Evolutionary conservation across 2,329 filamentous ascomycete species (phyloP).

Genomic region (Phialophora macrospora): DNA sequence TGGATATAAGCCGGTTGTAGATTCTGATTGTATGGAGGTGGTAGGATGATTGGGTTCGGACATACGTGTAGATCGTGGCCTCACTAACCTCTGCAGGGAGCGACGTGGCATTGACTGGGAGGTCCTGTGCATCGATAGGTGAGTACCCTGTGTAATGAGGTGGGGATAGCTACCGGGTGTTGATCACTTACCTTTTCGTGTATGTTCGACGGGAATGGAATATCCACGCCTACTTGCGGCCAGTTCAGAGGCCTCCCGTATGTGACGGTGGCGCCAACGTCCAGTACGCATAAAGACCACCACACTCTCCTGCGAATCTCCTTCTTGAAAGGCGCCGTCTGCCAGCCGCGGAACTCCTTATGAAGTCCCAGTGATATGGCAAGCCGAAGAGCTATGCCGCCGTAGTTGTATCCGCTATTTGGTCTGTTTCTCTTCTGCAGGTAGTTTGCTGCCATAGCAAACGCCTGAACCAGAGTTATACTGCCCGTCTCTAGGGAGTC

Average conservation of each 20-base stretch:
- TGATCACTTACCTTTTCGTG: slow-evolving; percentile 30
- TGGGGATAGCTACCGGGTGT: not conserved
- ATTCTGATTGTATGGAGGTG: slow-evolving; percentile 52
- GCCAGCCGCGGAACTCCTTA: slow-evolving; percentile 56
- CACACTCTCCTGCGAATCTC: slow-evolving; percentile 53
- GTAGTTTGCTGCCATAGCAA: slow-evolving; percentile 57
- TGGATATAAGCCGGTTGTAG: slow-evolving; percentile 53
- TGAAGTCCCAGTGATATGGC: slow-evolving; percentile 58
- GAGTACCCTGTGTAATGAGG: slow-evolving; percentile 2
- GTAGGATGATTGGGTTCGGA: slow-evolving; percentile 51
- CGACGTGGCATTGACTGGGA: slow-evolving; percentile 44
- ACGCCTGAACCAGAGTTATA: slow-evolving; percentile 54
- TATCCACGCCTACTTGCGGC: slow-evolving; percentile 47
- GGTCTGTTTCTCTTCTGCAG: slow-evolving; percentile 58
- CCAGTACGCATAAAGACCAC: slow-evolving; percentile 63
- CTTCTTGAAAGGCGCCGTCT: slow-evolving; percentile 51
- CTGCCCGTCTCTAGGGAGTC: slow-evolving; percentile 56
- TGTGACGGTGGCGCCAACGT: slow-evolving; percentile 58
- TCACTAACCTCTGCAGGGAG: slow-evolving; percentile 47
- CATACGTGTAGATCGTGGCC: slow-evolving; percentile 51
- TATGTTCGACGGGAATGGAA: slow-evolving; percentile 33
- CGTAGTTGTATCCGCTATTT: slow-evolving; percentile 59
- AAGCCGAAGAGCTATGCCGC: slow-evolving; percentile 58
- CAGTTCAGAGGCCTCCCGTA: slow-evolving; percentile 56
- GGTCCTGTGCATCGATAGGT: slow-evolving; percentile 30